Conservation (phyloP, 805 yeast genomes). For the Kodamaea nitidulidarum region DNA sequence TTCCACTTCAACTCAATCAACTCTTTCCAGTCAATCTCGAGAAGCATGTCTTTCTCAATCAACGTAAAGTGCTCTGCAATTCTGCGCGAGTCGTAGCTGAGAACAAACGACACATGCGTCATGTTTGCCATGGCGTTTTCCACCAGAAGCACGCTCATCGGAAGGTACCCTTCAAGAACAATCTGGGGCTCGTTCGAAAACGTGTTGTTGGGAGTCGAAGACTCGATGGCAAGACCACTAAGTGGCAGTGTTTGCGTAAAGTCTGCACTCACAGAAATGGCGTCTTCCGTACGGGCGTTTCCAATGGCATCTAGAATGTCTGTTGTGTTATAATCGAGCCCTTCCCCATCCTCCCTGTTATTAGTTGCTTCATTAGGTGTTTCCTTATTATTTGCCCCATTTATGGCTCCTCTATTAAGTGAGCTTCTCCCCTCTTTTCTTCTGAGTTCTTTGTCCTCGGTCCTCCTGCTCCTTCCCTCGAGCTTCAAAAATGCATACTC, state of each 20-base stretch:
- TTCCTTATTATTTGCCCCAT: too few relatives aligned
- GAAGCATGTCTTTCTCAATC: conserved; percentile 78
- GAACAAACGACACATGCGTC: conserved; percentile 76
- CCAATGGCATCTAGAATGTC: conserved; percentile 37
- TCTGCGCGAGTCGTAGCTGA: conserved; percentile 62
- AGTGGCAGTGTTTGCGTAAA: conserved; percentile 1
- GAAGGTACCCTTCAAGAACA: conserved; percentile 33
- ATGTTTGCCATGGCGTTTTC: conserved; percentile 41
- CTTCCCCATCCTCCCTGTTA: too few relatives aligned
- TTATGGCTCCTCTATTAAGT: too few relatives aligned
- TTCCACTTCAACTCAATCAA: conserved; percentile 74
- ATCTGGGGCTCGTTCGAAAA: conserved; percentile 24
- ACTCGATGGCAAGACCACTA: background rate
- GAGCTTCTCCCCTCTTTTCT: too few relatives aligned
- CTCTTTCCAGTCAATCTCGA: conserved; percentile 90
- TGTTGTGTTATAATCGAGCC: conserved; percentile 23
- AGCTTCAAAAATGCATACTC: conserved; percentile 70
- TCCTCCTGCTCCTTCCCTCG: conserved; percentile 50
- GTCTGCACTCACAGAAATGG: conserved; percentile 18
- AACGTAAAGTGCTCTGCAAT: conserved; percentile 81
- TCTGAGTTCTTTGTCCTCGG: background rate
- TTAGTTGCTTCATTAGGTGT: too few relatives aligned
- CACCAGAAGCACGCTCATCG: conserved; percentile 31
- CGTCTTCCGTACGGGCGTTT: conserved; percentile 39
- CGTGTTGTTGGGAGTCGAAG: conserved; percentile 11